Evolutionary conservation across 805 yeast species (phyloP).

Genomic region (Brettanomyces custersianus): DNA sequence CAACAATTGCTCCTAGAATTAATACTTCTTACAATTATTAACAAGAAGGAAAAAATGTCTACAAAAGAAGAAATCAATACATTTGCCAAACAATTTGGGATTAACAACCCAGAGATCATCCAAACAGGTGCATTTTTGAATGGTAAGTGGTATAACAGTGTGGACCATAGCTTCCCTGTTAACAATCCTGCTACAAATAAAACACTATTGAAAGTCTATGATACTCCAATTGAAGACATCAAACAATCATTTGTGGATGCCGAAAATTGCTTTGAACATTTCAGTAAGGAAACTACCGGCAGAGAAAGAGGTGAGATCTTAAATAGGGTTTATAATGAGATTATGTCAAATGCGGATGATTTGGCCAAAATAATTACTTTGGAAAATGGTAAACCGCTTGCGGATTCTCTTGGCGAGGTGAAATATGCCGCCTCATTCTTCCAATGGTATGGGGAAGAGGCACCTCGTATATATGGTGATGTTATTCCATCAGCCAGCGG

Average conservation of each 20-base stretch:
- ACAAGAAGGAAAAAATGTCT: conserved; percentile 23
- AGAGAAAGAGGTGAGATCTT: conserved; percentile 48
- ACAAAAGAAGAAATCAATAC: conserved; percentile 15
- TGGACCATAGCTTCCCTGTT: conserved; percentile 49
- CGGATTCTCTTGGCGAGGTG: conserved; percentile 68
- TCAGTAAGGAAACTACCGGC: conserved; percentile 41
- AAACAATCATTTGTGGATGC: conserved; percentile 50
- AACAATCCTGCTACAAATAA: conserved; percentile 65
- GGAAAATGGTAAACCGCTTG: conserved; percentile 69
- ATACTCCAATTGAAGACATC: conserved; percentile 39
- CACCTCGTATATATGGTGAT: conserved; percentile 65
- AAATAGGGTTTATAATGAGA: conserved; percentile 40
- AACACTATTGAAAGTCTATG: conserved; percentile 45
- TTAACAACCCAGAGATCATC: conserved; percentile 41
- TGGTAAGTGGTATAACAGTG: conserved; percentile 57
- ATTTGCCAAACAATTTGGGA: conserved; percentile 24
- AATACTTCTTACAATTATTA: too few relatives aligned
- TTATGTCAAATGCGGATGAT: conserved; percentile 52
- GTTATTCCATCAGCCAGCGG: conserved; percentile 46
- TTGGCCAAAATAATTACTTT: conserved; percentile 53
- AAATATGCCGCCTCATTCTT: conserved; percentile 64
- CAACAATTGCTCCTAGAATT: too few relatives aligned
- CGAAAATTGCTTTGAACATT: conserved; percentile 38
- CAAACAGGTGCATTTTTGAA: conserved; percentile 56
- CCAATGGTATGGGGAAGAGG: conserved; percentile 86